phyloP scores from a whole-genome alignment of 2,329 filamentous ascomycete genomes.

The Bipolaris victoriae region DNA sequence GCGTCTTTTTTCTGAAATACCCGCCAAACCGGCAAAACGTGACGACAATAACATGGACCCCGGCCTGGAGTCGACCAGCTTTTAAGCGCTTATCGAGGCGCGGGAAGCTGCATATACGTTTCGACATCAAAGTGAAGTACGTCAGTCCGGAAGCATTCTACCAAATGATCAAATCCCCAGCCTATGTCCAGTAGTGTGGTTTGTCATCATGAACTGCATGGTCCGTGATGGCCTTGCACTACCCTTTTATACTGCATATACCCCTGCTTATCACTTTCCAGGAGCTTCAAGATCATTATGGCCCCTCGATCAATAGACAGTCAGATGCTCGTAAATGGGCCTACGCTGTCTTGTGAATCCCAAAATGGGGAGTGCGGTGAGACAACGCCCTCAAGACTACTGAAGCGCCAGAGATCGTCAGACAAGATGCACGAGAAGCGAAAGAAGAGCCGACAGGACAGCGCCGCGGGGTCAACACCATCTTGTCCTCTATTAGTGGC shows the following conservation, averaged over 20 bases:
- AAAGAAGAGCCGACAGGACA: constrained; percentile 18
- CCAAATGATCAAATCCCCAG: constrained; percentile 2
- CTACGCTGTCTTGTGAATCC: neutral
- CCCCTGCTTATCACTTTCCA: constrained; percentile 14
- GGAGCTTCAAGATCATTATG: constrained; percentile 4
- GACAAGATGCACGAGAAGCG: constrained; percentile 3
- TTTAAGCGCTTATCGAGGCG: constrained; percentile 23
- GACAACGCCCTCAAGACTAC: constrained; percentile 5
- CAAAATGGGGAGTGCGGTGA: neutral
- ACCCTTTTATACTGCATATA: neutral
- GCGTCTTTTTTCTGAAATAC: neutral
- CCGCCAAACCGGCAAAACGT: neutral
- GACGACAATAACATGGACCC: constrained; percentile 26
- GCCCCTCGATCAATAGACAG: neutral
- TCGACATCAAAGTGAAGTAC: constrained; percentile 18
- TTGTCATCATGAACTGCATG: constrained; percentile 4
- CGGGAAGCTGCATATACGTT: constrained; percentile 16
- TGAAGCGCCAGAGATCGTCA: constrained; percentile 32
- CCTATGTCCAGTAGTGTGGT: neutral
- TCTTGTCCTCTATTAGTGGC: constrained; percentile 26
- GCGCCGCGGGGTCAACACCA: neutral
- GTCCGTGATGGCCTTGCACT: constrained; percentile 2
- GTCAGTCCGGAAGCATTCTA: constrained; percentile 14
- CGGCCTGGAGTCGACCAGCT: constrained; percentile 19
- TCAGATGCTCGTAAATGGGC: neutral